Conservation (phyloP, 2,329 filamentous ascomycete genomes). For the Ophiostoma pallidulum region DNA sequence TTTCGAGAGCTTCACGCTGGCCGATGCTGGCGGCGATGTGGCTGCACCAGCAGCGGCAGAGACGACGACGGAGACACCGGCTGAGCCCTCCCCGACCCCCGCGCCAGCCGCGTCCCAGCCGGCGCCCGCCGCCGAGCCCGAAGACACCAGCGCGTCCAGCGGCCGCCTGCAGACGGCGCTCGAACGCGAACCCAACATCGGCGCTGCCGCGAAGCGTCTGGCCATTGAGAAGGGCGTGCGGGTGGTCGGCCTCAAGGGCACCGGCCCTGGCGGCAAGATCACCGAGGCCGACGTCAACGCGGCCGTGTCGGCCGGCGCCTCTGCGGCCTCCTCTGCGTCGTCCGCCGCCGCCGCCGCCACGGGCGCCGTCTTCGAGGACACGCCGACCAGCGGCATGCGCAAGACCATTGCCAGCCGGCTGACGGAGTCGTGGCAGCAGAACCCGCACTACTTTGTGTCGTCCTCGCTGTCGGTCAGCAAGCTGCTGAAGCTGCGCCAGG, state of each 20-base stretch:
- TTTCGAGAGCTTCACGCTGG: slow-evolving; percentile 79
- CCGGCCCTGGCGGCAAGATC: slow-evolving; percentile 75
- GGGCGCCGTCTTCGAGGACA: slow-evolving; percentile 69
- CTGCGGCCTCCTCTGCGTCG: slow-evolving; percentile 36
- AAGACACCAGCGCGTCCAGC: slow-evolving; percentile 65
- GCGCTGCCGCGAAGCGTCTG: slow-evolving; percentile 66
- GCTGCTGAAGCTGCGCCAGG: slow-evolving; percentile 90
- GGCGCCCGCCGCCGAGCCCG: slow-evolving; percentile 41
- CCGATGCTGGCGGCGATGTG: slow-evolving; percentile 80
- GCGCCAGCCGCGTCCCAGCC: slow-evolving; percentile 49
- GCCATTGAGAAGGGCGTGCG: slow-evolving; percentile 77
- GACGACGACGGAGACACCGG: slow-evolving; percentile 47
- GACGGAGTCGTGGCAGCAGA: slow-evolving; percentile 78
- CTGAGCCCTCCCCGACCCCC: slow-evolving; percentile 26
- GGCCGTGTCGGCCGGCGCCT: slow-evolving; percentile 42
- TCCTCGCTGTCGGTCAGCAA: slow-evolving; percentile 85
- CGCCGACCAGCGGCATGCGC: slow-evolving; percentile 83
- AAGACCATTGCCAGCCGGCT: slow-evolving; percentile 94
- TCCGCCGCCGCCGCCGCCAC: slow-evolving; percentile 39
- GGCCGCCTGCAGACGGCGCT: slow-evolving; percentile 74
- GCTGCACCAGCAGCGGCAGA: slow-evolving; percentile 56
- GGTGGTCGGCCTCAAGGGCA: slow-evolving; percentile 64
- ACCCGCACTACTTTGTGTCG: slow-evolving; percentile 97
- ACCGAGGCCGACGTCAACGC: slow-evolving; percentile 93
- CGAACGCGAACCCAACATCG: slow-evolving; percentile 68